Base-by-base conservation (phyloP, 2,329 filamentous ascomycete species). In the Exutisphaerella laricina region DNA sequence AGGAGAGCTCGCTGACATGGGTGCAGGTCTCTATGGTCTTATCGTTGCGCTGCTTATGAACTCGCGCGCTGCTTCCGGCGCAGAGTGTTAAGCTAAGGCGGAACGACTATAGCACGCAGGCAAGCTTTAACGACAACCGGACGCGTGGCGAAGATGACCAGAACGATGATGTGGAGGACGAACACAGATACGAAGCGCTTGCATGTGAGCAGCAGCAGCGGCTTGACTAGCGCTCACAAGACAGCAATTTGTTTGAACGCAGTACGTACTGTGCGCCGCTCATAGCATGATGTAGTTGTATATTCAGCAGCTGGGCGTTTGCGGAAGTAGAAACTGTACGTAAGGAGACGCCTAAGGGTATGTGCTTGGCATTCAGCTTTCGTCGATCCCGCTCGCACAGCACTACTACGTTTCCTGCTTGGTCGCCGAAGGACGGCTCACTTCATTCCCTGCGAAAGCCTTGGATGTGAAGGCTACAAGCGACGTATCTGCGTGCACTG, bases 1-100 rank as follows among this genome's bases (percentile, higher is more conserved):
- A 23, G 18, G 20, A 35, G 17, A 35, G 17, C 17, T 23, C n/a
- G 37, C 52, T 55, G 44, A 50, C 21, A 34, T 47, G 30, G 30
- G 30, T 17, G 4, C 50, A 92, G 87, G 90, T 92, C 87, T 98
- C 46, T 98, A 98, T 75, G 92, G 92, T 69, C 79, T 98, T 63
- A 98, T 98, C 68, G 92, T 98, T 58, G 92, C 92, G 54, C 85
- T 98, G 65, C 82, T 98, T 66, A 98, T 98, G 94, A 98, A 97
- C 85, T 94, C 92, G 47, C 94, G 92, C 76, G 85, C 70, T 26
- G 56, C 55, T 48, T 47, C 51, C 29, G 57, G 54, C 38, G 70
- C 80, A 58, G 78, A 82, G 66, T 85, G 81, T 80, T 67, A 73
- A 50, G 73, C 81, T 56, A 69, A 64, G n/a, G 62, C 73, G 12